phyloP scores from a whole-genome alignment of 2,329 filamentous ascomycete species.

The Neonectria magnoliae region DNA sequence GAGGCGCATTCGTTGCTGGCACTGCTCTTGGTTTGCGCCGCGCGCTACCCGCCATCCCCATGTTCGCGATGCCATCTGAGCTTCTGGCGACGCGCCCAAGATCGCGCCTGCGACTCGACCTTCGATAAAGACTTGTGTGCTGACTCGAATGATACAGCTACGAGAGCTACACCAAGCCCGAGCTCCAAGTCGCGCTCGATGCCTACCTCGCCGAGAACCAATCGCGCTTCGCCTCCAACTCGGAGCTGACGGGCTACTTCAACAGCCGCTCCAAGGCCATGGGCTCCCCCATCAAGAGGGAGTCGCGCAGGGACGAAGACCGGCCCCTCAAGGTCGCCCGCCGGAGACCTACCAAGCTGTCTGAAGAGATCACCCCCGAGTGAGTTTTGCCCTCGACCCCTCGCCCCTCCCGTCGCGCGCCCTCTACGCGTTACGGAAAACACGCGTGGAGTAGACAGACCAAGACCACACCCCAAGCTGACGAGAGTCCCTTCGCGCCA shows the following conservation, averaged over 20 bases:
- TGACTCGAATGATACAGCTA: slow-evolving; percentile 59
- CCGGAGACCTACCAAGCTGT: slow-evolving; percentile 57
- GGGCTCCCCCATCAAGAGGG: slow-evolving; percentile 70
- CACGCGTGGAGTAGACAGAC: slow-evolving; percentile 20
- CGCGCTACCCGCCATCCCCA: slow-evolving; percentile 2
- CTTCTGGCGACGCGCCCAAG: slow-evolving; percentile 32
- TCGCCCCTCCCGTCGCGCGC: slow-evolving; percentile 22
- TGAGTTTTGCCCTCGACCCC: slow-evolving; percentile 46
- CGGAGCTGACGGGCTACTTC: slow-evolving; percentile 79
- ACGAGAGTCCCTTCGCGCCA: slow-evolving; percentile 16
- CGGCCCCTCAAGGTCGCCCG: slow-evolving; percentile 56
- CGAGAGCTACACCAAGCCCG: slow-evolving; percentile 78
- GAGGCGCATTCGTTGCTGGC: slow-evolving; percentile 19
- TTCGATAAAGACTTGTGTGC: slow-evolving; percentile 20
- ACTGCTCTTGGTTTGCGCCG: slow-evolving; percentile 31
- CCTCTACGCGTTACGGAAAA: slow-evolving; percentile 17
- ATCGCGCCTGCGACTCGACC: slow-evolving; percentile 15
- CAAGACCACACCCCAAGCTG: slow-evolving; percentile 22
- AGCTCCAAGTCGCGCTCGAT: slow-evolving; percentile 81
- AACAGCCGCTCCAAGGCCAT: slow-evolving; percentile 68
- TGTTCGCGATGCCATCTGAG: slow-evolving; percentile 22
- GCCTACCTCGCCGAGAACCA: slow-evolving; percentile 77
- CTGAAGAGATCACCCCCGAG: slow-evolving; percentile 58
- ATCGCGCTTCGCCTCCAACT: slow-evolving; percentile 69
- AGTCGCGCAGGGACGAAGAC: slow-evolving; percentile 51